Evolutionary conservation across 2,329 filamentous ascomycete species (phyloP), one percentile per base, ranked within the genome.

Genomic region (Corynespora cassiicola): DNA sequence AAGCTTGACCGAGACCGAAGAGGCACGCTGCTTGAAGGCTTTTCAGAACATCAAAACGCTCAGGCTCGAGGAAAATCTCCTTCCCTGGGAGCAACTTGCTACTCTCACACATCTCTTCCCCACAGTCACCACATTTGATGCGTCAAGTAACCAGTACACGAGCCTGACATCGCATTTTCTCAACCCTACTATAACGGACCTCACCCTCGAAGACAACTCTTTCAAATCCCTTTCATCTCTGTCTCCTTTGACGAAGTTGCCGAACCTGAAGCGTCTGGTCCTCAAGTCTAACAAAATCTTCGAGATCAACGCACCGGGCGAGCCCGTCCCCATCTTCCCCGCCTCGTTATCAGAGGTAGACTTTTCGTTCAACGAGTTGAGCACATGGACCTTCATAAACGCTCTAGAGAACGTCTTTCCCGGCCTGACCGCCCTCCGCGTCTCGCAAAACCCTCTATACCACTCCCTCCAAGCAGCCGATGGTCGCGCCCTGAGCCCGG

Each of bases 371-470:
- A 77, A 77, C 47, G 55, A 57, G 1, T 72, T 78, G 18, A 40
- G 56, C 11, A 76, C 77, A 12, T 96, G 90, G 88, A 59, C 68
- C 19, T 88, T 95, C 63, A 75, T 96, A 50, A 84, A 95, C 56
- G 63, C 74, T 5, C 77, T 99, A 1, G 72, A 80, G 2, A 57
- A 65, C 9, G 72, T 82, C 41, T 89, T 95, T 51, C 92, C 94
- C 0, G 82, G 84, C 4, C 75, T 97, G 6, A 77, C 73, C 9
- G 84, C 83, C 21, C 79, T 99, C 24, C 87, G 91, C 11, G 82
- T 96, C 45, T 84, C 88, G 5, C 85, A 90, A 61, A 97, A 97
- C 53, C 91, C 92, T 4, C 77, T 97, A 15, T 95, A 89, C 68
- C 75, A 85, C 36, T 71, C 76, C 48, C 74, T 74, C n/a, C 52